Conservation (phyloP, 306 rosid species). For the Cucurbita moschata region DNA sequence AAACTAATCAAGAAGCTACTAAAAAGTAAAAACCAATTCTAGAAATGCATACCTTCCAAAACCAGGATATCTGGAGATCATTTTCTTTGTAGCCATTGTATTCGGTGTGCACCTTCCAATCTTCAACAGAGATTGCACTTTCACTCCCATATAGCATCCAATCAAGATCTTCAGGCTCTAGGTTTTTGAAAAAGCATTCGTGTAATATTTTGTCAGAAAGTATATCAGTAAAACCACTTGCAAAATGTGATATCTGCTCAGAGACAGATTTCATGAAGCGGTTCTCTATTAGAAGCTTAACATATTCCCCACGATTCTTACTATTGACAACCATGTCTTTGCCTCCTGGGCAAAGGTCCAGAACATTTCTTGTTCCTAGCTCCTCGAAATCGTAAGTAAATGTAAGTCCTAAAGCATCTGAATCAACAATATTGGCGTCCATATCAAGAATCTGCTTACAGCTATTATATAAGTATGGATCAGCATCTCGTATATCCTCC, state of each 20-base stretch:
- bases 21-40: constrained; percentile 1
- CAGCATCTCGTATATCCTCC: constrained; percentile 75
- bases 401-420: constrained; percentile 81
- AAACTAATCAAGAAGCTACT: neutral
- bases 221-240: constrained; percentile 67
- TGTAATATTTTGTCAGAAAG: constrained; percentile 32
- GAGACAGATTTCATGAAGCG: constrained; percentile 62
- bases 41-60: constrained; percentile 71
- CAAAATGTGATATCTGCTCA: constrained; percentile 65
- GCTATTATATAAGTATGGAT: constrained; percentile 60
- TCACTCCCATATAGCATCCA: constrained; percentile 84
- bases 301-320: constrained; percentile 54
- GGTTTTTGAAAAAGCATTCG: constrained; percentile 41
- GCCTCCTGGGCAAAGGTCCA: constrained; percentile 69
- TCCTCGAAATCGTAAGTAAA: constrained; percentile 87
- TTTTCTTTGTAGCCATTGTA: constrained; percentile 74
- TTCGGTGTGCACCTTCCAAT: constrained; percentile 87
- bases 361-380: constrained; percentile 47
- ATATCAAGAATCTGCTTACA: constrained; percentile 73
- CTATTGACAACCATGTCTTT: constrained; percentile 49
- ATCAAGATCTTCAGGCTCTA: constrained; percentile 86
- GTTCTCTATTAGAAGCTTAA: constrained; percentile 55
- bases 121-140: constrained; percentile 50
- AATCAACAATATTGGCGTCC: constrained; percentile 66
- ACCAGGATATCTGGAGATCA: constrained; percentile 80